Evolutionary conservation across 768 basidiomycete species (phyloP).

Genomic region (Auriscalpium vulgare): DNA sequence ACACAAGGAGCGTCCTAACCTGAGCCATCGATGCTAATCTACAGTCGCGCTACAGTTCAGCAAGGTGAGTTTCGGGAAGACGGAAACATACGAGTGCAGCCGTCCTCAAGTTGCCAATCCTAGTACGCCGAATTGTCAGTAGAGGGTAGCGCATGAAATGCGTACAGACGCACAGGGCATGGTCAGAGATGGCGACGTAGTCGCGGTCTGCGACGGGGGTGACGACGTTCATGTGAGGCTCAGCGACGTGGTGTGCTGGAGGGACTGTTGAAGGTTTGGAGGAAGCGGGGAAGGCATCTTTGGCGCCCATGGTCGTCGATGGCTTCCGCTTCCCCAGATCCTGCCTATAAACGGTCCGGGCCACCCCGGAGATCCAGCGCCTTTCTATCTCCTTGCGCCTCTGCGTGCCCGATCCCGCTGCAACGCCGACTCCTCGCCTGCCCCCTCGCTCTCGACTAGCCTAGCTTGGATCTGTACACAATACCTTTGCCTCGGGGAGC

Average conservation of each 20-base stretch:
- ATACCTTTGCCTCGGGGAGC: too few relatives aligned
- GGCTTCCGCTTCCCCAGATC: too few relatives aligned
- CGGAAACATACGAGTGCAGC: constrained; percentile 52
- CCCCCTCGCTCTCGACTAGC: too few relatives aligned
- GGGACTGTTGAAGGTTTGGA: neutral
- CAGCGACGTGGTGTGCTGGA: neutral
- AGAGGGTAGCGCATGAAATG: neutral
- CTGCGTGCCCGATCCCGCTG: too few relatives aligned
- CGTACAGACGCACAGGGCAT: constrained; percentile 52
- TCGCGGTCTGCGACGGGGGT: constrained; percentile 39
- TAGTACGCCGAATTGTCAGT: constrained; percentile 20
- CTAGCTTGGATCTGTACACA: too few relatives aligned
- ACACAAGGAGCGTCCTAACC: constrained; percentile 31
- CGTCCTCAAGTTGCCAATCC: constrained; percentile 79
- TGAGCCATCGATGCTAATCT: constrained; percentile 76
- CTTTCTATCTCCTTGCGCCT: too few relatives aligned
- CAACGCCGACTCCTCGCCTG: too few relatives aligned
- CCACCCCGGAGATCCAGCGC: too few relatives aligned
- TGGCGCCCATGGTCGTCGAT: too few relatives aligned
- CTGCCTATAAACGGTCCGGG: neutral
- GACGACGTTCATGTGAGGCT: constrained; percentile 7
- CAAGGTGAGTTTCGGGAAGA: neutral
- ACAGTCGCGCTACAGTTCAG: neutral
- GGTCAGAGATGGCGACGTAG: constrained; percentile 71
- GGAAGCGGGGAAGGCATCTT: neutral